These are phyloP conservation scores for Leishmania tarentolae DNA, from an alignment of 208 protist species.

Conservation along the genomic window DNA sequence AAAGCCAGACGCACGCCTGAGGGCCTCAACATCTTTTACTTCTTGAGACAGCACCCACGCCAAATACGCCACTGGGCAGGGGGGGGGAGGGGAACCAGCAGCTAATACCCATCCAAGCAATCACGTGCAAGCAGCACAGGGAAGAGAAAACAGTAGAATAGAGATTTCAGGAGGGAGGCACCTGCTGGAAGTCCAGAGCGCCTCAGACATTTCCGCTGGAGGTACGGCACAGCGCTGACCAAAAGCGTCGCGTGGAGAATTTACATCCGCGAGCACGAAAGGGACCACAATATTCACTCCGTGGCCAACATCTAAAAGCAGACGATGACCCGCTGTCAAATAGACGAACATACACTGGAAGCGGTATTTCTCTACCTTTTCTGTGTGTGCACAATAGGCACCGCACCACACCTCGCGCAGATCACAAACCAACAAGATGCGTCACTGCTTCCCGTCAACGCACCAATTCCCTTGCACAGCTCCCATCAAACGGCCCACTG, in stretches of 20 bases:
- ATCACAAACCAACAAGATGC: too few relatives aligned
- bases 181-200: too few relatives aligned
- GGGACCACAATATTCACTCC: background rate
- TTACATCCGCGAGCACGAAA: background rate
- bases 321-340: background rate
- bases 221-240: background rate
- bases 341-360: too few relatives aligned
- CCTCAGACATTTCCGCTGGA: background rate
- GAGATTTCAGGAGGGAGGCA: background rate
- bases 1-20: background rate
- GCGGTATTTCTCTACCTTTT: too few relatives aligned
- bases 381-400: background rate
- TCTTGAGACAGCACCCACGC: background rate
- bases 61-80: background rate
- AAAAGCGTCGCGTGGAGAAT: background rate
- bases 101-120: background rate
- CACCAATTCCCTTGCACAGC: rapidly evolving
- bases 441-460: too few relatives aligned
- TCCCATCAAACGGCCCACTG: too few relatives aligned
- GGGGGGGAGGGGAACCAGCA: too few relatives aligned
- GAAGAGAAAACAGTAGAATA: background rate
- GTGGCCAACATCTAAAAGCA: background rate
- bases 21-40: background rate
- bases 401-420: background rate
- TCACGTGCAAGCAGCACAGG: too few relatives aligned